Base-by-base conservation (phyloP, 805 yeast genomes). In the Candida maesae region DNA sequence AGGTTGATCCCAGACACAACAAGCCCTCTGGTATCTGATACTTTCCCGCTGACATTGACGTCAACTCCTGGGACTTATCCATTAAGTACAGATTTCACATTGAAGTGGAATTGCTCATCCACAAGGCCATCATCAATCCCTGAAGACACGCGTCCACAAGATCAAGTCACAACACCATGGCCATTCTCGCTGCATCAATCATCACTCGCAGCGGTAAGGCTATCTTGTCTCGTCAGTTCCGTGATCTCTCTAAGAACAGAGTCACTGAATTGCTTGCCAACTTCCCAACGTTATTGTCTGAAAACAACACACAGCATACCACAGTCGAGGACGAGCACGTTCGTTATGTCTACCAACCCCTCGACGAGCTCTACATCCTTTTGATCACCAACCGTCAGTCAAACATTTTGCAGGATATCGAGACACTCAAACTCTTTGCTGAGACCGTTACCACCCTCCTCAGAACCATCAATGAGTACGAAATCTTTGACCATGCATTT, bases 171-270 rank as follows among this genome's bases (percentile, higher is more conserved):
- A 28, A 14, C 31, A 28, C 12, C 31, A 70, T 71, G 95, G 90
- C 78, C 47, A 88, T 85, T 39, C 71, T 91, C 60, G 96, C 99
- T 39, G 97, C 96, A 35, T 85, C 96, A 32, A 85, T 93, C 55
- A 86, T 96, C 64, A 83, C 96, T 31, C 87, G 90, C 55, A 83
- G 88, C 44, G 99, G 99, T 44, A 91, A 89, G 56, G 86, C 96
- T 18, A 77, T 93, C 52, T 69, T 93, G 36, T 86, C 96, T 19
- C 79, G 99, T 59, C 98, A 89, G 67, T 93, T 91, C 68, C 76
- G 79, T 47, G 96, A 88, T 48, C 66, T 93, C 53, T 71, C 85
- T 36, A 82, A 82, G 58, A 95, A 90, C 57, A 73, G 95, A 52
- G 89, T 90, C 55, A 81, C 93, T 28, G 86, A 89, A 37, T 71